Conservation (phyloP, 73 alveolate species). For the Uronychia setigera region DNA sequence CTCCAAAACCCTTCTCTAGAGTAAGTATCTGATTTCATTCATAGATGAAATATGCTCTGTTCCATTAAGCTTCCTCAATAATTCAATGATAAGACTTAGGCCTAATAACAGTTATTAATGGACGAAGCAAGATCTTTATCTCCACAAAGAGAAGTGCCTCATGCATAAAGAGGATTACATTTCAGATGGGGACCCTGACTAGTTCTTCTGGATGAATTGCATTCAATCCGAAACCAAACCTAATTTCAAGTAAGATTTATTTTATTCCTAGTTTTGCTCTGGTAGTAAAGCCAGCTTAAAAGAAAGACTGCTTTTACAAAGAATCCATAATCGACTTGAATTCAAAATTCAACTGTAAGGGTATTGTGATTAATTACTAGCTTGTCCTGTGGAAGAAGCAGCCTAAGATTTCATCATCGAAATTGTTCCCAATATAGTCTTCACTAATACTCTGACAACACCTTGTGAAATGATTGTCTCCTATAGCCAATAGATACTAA, state of each 20-base stretch:
- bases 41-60: background rate
- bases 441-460: background rate
- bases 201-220: background rate
- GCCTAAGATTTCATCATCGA: background rate
- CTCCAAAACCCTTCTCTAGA: background rate
- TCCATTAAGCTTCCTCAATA: background rate
- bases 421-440: background rate
- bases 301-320: background rate
- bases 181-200: background rate
- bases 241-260: background rate
- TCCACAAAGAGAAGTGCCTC: background rate
- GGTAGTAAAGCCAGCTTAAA: background rate
- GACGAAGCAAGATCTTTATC: background rate
- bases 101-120: background rate
- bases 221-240: background rate
- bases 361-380: background rate
- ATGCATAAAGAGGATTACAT: background rate
- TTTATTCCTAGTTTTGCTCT: background rate
- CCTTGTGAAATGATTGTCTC: background rate
- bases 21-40: background rate
- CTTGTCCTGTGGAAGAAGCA: background rate
- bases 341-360: background rate
- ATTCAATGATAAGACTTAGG: background rate
- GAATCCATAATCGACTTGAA: background rate
- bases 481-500: background rate